Evolutionary conservation across 2,329 filamentous ascomycete species (phyloP), one percentile per base, ranked within the genome.

Genomic region (Fusarium sp.): DNA sequence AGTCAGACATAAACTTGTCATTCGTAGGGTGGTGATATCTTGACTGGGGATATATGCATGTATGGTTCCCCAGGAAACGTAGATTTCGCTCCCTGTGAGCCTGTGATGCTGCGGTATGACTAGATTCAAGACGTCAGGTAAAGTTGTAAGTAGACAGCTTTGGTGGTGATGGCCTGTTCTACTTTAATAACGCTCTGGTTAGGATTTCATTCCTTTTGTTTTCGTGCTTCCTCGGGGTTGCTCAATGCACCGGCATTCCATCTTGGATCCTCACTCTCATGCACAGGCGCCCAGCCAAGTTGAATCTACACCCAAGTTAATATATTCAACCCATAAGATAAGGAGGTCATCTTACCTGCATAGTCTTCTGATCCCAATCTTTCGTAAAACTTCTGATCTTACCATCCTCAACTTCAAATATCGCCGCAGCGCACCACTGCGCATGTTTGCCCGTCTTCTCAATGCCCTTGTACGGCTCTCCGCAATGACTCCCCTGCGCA

Each of bases 381-480:
- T 67, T 65, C 3, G 65, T 67, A 15, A 67, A 67, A 7, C 55
- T 58, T 19, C 45, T 54, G 4, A 67, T 67, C 43, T 52, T 64
- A 4, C 64, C 57, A 21, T 44, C 62, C 39, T 68, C 68, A 17
- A 72, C 68, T 53, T 73, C 69, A 24, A 73, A 72, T 17, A 72
- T 73, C 3, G 69, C 66, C 3, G 68, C 59, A 9, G 65, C 65
- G 30, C 53, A 42, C 55, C 69, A 71, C 43, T 48, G 45, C 5
- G 71, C 67, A 45, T 69, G 62, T 28, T 34, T 55, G 7, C 69
- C 65, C 32, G 65, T 69, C 30, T 58, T 62, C 15, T 36, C 36
- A 24, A 72, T 72, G 11, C 58, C 70, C 42, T 69, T 70, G 57
- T 72, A 73, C 11, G 71, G 69, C 56, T 67, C 52, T 7, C 71